A percentile compares a stretch with the other conserved stretches of the same genome.
Evolutionary conservation across 495 filamentous ascomycete species (phyloP).

Genomic region (Daldinia childiae): DNA sequence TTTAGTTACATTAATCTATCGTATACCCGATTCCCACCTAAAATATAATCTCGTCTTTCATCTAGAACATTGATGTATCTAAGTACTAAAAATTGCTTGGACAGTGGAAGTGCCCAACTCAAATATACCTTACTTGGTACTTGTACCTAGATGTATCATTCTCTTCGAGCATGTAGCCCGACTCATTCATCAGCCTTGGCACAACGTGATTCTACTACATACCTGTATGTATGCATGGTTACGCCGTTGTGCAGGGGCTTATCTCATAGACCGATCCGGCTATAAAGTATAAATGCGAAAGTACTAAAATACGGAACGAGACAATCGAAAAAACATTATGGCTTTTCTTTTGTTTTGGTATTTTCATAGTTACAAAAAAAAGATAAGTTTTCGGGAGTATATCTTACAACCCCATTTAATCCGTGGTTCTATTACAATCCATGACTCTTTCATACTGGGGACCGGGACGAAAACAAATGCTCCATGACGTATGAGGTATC

Average conservation of each 20-base stretch:
- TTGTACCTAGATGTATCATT: not conserved
- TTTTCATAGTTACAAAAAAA: not conserved
- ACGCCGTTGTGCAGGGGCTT: not conserved
- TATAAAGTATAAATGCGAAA: slow-evolving; percentile 2
- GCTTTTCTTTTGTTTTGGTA: slow-evolving; percentile 6
- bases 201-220: not conserved
- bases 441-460: slow-evolving; percentile 41
- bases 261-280: not conserved
- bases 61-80: not conserved
- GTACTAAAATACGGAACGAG: not conserved
- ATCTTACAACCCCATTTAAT: slow-evolving; percentile 3
- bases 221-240: not conserved
- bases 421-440: slow-evolving; percentile 11
- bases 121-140: not conserved
- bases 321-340: slow-evolving; percentile 19
- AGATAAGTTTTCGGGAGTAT: not conserved
- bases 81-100: not conserved
- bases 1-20: not conserved
- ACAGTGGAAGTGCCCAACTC: not conserved
- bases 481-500: slow-evolving; percentile 40
- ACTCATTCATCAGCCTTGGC: not conserved
- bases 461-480: slow-evolving; percentile 24
- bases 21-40: not conserved
- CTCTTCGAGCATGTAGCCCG: not conserved
- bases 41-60: not conserved